Conservation (phyloP, 2,329 filamentous ascomycete genomes). For the Aspergillus udagawae region DNA sequence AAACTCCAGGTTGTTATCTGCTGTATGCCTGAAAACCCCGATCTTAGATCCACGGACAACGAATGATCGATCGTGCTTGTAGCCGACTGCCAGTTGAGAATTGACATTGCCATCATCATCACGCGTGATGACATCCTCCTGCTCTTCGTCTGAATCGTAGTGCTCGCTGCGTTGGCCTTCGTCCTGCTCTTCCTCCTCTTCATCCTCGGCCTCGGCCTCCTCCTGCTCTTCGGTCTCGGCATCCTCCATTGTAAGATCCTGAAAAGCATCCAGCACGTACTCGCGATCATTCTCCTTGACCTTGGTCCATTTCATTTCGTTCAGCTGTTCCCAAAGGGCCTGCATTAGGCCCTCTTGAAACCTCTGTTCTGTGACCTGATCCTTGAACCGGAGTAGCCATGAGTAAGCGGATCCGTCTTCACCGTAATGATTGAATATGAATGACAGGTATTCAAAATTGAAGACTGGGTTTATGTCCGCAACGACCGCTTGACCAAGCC, state of each 20-base stretch:
- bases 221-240: constrained; percentile 54
- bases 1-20: constrained; percentile 89
- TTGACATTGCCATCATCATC: constrained; percentile 81
- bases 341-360: constrained; percentile 96
- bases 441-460: constrained; percentile 98
- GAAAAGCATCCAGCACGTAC: constrained; percentile 93
- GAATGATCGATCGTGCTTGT: constrained; percentile 95
- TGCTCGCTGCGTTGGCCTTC: constrained; percentile 67
- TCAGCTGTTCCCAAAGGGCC: constrained; percentile 92
- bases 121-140: constrained; percentile 65
- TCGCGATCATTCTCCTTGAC: constrained; percentile 88
- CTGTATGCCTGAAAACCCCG: constrained; percentile 95
- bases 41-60: constrained; percentile 97
- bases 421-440: constrained; percentile 97
- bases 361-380: constrained; percentile 71
- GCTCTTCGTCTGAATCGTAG: constrained; percentile 73
- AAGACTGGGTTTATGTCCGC: constrained; percentile 97
- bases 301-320: constrained; percentile 91
- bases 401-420: constrained; percentile 87
- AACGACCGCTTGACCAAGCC: constrained; percentile 80
- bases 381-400: constrained; percentile 89
- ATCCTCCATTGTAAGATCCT: constrained; percentile 90
- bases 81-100: constrained; percentile 90
- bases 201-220: constrained; percentile 53
- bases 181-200: constrained; percentile 59